Conservation (phyloP, 768 basidiomycete species). For the Leccinum uliginosum region DNA sequence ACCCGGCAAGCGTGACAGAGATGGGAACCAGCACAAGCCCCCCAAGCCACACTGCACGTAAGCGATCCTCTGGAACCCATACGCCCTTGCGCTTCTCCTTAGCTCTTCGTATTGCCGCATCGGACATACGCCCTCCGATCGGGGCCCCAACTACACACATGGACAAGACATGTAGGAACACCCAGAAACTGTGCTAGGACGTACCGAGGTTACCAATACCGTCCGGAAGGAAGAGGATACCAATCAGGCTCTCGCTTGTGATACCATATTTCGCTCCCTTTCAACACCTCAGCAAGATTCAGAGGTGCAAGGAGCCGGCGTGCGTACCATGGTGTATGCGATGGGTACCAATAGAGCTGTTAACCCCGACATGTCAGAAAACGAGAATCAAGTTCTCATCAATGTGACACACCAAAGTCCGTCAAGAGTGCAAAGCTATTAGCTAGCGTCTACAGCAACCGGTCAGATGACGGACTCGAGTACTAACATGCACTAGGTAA, state of each 20-base stretch:
- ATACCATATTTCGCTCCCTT: slow-evolving; percentile 46
- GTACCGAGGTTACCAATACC: slow-evolving; percentile 26
- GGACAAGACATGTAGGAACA: not conserved
- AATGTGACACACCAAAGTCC: slow-evolving; percentile 32
- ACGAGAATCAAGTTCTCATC: not conserved
- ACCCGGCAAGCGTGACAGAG: slow-evolving; percentile 45
- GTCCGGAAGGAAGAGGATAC: slow-evolving; percentile 22
- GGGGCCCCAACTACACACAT: slow-evolving; percentile 50
- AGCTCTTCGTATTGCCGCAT: slow-evolving; percentile 46
- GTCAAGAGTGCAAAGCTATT: slow-evolving; percentile 25
- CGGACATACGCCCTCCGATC: slow-evolving; percentile 56
- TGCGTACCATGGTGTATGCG: slow-evolving; percentile 56
- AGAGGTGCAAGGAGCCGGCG: not conserved
- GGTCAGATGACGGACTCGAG: not conserved
- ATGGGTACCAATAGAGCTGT: slow-evolving; percentile 52
- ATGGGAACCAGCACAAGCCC: slow-evolving; percentile 48
- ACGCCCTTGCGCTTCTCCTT: slow-evolving; percentile 45
- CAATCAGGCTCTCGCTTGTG: slow-evolving; percentile 18
- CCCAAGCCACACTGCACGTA: slow-evolving; percentile 48
- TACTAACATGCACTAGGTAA: not conserved
- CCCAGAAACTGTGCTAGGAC: not conserved
- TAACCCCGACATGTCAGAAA: not conserved
- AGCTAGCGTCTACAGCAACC: slow-evolving; percentile 39
- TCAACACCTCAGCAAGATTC: not conserved
- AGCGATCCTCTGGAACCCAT: slow-evolving; percentile 69